Evolutionary conservation across 2,329 filamentous ascomycete genomes (phyloP), one percentile per base, ranked within the genome.

Genomic region (Epichloe typhina): DNA sequence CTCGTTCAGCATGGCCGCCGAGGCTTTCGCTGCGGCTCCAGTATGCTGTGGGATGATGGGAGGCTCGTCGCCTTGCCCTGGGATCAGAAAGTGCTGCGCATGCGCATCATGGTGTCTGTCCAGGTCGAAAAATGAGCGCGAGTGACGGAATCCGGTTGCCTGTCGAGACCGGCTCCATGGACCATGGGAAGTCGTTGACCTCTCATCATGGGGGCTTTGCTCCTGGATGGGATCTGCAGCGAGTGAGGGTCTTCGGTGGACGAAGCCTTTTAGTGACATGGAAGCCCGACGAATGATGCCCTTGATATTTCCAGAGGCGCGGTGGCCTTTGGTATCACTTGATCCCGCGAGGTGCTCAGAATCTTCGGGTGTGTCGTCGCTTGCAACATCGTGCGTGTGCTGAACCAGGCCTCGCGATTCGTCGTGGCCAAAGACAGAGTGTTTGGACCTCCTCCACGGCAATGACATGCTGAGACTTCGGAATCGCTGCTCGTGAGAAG

Each of bases 1-100:
- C 49, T 79, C 75, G 56, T 80, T 80, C 57, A 82, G 77, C 51
- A 78, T 70, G 11, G 77, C 79, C 3, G 76, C 79, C 0, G 79
- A 75, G 7, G 80, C 76, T 52, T 81, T 79, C 33, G 79, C 79
- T 2, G 78, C 79, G n/a, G 73, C 76, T 37, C 80, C 80, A 0
- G 73, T 76, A 50, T 80, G 74, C 11, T 68, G 67, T 3, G 80
- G 80, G 31, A 84, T 82, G 52, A 81, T 66, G 0, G 80, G 80
- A 4, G 80, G 80, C 51, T 75, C 76, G 35, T 68, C 67, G 33
- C 72, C 72, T 51, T 71, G 64, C 3, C 74, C 75, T 2, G 76
- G 75, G 4, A 76, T 62, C 0, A 72, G 70, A n/a, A 65, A 51
- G 13, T 61, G 57, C 64, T 59, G 37, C 62, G 58, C 13, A 54